Evolutionary conservation across 208 protist genomes (phyloP).

Genomic region (Trypanosoma rangeli): DNA sequence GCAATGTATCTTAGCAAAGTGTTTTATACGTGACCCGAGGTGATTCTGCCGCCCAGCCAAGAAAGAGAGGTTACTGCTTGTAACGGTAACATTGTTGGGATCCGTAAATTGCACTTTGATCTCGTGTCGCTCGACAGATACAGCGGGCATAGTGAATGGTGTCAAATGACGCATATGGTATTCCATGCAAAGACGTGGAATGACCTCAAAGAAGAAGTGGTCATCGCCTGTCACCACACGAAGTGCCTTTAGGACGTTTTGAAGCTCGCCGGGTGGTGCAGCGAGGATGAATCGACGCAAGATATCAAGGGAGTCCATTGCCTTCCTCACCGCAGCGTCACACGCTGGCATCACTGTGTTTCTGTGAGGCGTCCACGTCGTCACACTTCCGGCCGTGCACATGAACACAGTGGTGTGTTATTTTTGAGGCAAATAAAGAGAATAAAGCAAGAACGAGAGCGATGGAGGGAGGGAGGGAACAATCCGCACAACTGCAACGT

Average conservation of each 20-base stretch:
- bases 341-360: background rate
- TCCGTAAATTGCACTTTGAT: constrained; percentile 1
- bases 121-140: constrained; percentile 1
- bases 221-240: constrained; percentile 22
- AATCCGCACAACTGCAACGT: background rate
- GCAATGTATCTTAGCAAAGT: constrained; percentile 9
- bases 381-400: background rate
- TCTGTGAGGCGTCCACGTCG: background rate
- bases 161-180: constrained; percentile 21
- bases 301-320: constrained; percentile 4
- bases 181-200: constrained; percentile 24
- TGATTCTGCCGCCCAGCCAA: constrained; percentile 8
- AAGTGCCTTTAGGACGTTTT: constrained; percentile 17
- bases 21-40: constrained; percentile 3
- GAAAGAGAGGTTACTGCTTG: background rate
- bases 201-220: constrained; percentile 20
- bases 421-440: constrained; percentile 17
- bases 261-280: constrained; percentile 29
- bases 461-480: background rate
- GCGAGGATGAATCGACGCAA: constrained; percentile 27
- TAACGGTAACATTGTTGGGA: background rate
- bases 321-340: background rate
- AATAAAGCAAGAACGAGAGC: constrained; percentile 8
- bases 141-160: constrained; percentile 6
- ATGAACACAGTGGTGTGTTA: background rate